These are phyloP conservation scores for Nicotiana otophora DNA, from an alignment of 257 asterid genomes.

Conservation along the genomic window DNA sequence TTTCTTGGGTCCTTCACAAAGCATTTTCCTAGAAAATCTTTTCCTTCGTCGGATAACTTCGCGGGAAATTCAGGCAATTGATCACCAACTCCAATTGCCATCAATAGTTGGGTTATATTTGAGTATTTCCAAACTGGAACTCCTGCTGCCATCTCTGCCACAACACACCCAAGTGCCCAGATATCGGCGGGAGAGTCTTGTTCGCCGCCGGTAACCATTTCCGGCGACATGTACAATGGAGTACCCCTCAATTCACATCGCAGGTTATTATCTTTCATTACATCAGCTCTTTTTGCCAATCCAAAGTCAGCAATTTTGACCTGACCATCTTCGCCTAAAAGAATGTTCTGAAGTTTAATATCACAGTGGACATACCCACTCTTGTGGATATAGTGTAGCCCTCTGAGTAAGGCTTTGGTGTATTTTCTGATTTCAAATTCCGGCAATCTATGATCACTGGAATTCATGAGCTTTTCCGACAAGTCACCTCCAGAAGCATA, in stretches of 20 bases:
- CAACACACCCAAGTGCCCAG: slow-evolving; percentile 82
- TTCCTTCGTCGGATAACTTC: slow-evolving; percentile 48
- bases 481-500: slow-evolving; percentile 68
- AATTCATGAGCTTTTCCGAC: slow-evolving; percentile 37
- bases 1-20: slow-evolving; percentile 50
- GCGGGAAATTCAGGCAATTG: slow-evolving; percentile 57
- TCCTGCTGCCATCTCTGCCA: slow-evolving; percentile 67
- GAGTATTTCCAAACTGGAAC: slow-evolving; percentile 50
- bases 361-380: slow-evolving; percentile 84
- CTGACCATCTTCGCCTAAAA: slow-evolving; percentile 33
- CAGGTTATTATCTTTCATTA: background rate
- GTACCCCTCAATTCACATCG: slow-evolving; percentile 66
- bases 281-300: slow-evolving; percentile 40
- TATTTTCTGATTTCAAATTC: slow-evolving; percentile 47
- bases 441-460: slow-evolving; percentile 27
- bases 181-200: slow-evolving; percentile 66
- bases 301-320: slow-evolving; percentile 82
- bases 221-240: slow-evolving; percentile 93
- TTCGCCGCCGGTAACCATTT: slow-evolving; percentile 58
- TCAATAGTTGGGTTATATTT: slow-evolving; percentile 46
- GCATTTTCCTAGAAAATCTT: slow-evolving; percentile 55
- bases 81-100: slow-evolving; percentile 59
- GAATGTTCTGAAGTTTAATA: slow-evolving; percentile 70
- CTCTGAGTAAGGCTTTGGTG: slow-evolving; percentile 43
- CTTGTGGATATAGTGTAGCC: slow-evolving; percentile 49